These are phyloP conservation scores for Apiotrichum veenhuisii DNA, from an alignment of 1,284 basidiomycete species.

Conservation along the genomic window DNA sequence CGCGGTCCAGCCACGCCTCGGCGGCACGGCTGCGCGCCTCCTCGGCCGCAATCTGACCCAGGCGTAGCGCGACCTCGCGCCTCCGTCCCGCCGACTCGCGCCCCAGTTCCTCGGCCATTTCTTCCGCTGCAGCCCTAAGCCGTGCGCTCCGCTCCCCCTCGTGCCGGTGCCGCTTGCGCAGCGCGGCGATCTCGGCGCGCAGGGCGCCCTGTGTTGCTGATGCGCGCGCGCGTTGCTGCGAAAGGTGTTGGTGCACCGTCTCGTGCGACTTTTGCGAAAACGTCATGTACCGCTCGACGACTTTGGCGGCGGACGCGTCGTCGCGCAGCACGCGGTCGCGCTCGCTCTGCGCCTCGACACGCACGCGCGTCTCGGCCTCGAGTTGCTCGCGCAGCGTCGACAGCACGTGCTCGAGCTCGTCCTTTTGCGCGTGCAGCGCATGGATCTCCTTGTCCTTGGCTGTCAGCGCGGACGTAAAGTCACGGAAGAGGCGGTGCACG, in stretches of 20 bases:
- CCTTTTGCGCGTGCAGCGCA: constrained; percentile 70
- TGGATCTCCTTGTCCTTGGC: constrained; percentile 56
- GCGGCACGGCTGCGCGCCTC: constrained; percentile 53
- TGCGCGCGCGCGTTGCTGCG: constrained; percentile 57
- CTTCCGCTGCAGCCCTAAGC: constrained; percentile 64
- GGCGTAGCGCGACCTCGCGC: constrained; percentile 65
- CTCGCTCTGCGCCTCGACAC: constrained; percentile 54
- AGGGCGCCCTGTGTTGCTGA: constrained; percentile 62
- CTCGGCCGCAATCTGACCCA: constrained; percentile 65
- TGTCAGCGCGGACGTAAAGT: constrained; percentile 38
- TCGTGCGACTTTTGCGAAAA: constrained; percentile 78
- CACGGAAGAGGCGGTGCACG: constrained; percentile 44
- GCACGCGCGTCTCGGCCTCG: constrained; percentile 64
- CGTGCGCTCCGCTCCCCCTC: constrained; percentile 48
- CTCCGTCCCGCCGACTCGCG: constrained; percentile 71
- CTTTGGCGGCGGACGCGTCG: constrained; percentile 71
- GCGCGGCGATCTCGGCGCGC: constrained; percentile 29
- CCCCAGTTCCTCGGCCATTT: constrained; percentile 66
- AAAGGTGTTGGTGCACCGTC: constrained; percentile 63
- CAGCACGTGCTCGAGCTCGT: constrained; percentile 68
- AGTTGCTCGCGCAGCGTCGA: constrained; percentile 56
- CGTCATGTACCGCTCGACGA: constrained; percentile 86
- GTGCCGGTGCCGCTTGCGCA: constrained; percentile 22
- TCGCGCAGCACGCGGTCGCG: constrained; percentile 62
- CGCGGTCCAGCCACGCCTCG: constrained; percentile 45